Conservation (phyloP, 306 rosid genomes). For the Casuarina cunninghamiana region DNA sequence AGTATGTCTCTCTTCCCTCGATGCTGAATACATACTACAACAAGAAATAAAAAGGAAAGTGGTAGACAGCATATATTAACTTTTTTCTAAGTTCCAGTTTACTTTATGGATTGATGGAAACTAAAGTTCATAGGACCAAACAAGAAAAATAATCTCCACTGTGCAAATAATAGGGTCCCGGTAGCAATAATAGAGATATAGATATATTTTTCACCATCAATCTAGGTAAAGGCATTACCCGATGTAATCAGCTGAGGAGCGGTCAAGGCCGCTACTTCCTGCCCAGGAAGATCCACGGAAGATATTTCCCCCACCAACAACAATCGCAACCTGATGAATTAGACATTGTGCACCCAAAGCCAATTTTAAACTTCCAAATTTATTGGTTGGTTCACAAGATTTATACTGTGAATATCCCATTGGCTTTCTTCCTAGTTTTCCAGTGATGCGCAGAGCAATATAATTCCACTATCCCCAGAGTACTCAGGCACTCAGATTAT, state of each 20-base stretch:
- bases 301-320: constrained; percentile 96
- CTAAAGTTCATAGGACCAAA: not conserved
- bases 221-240: constrained; percentile 54
- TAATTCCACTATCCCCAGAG: not conserved
- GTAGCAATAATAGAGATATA: not conserved
- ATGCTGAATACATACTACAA: not conserved
- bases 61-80: not conserved
- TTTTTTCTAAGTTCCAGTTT: not conserved
- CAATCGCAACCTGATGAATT: constrained; percentile 82
- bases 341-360: not conserved
- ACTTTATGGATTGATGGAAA: not conserved
- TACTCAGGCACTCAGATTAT: not conserved
- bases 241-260: constrained; percentile 94
- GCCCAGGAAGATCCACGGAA: constrained; percentile 95
- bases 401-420: constrained; percentile 20
- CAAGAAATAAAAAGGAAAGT: not conserved
- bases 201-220: not conserved
- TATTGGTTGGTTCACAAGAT: constrained; percentile 18
- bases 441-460: not conserved
- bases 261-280: constrained; percentile 89
- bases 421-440: not conserved
- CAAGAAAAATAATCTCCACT: not conserved
- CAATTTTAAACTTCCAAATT: not conserved
- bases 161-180: not conserved
- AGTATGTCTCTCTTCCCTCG: too few species aligned